phyloP scores from a whole-genome alignment of 1,284 basidiomycete species.

The Austropuccinia psidii region DNA sequence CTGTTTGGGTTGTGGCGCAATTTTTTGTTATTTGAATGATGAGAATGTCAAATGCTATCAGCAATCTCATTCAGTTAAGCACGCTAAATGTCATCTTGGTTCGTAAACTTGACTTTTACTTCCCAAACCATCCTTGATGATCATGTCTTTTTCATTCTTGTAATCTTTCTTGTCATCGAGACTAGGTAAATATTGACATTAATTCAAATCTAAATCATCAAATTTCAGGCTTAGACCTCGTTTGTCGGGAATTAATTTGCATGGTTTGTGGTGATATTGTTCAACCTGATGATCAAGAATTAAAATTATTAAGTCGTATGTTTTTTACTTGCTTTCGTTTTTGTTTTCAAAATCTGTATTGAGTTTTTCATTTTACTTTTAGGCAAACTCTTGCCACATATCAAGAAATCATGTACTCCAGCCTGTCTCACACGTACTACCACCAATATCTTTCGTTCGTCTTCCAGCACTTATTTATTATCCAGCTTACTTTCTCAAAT shows the following conservation, averaged over 20 bases:
- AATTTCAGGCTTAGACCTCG: conserved; percentile 7
- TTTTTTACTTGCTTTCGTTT: neutral
- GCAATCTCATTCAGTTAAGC: neutral
- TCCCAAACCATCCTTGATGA: neutral
- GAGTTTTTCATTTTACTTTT: neutral
- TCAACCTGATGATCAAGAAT: conserved; percentile 10
- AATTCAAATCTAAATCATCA: neutral
- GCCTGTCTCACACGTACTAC: conserved; percentile 26
- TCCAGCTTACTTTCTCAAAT: neutral
- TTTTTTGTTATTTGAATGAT: neutral
- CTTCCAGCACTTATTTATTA: neutral
- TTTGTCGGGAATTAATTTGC: conserved; percentile 30
- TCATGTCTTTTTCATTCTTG: neutral
- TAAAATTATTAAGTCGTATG: conserved; percentile 16
- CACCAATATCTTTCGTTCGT: conserved; percentile 25
- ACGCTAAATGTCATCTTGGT: conserved; percentile 22
- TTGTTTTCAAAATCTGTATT: neutral
- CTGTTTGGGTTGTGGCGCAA: conserved; percentile 21
- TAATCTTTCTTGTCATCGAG: no score
- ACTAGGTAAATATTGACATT: no score
- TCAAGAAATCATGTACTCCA: conserved; percentile 13
- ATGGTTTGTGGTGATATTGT: conserved; percentile 25
- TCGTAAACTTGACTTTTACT: neutral
- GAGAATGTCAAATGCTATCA: neutral
- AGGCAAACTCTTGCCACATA: conserved; percentile 1